These are phyloP conservation scores for Yarrowia sp. DNA, from an alignment of 805 yeast species.

Conservation along the genomic window DNA sequence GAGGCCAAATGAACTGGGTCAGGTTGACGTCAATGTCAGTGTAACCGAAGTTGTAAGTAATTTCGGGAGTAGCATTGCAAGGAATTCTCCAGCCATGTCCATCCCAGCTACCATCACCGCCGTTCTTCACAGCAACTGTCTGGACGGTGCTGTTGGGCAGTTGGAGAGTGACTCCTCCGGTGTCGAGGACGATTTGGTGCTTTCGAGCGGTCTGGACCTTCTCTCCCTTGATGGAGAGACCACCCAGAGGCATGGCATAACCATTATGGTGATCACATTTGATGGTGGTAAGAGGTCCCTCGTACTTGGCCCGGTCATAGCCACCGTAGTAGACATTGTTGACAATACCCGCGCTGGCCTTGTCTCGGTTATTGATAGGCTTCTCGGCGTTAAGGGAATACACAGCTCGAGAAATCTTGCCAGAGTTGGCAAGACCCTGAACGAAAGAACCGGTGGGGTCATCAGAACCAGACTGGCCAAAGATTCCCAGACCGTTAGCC, in stretches of 20 bases:
- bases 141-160: background rate
- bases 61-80: background rate
- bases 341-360: background rate
- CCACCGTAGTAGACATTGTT: slow-evolving; percentile 14
- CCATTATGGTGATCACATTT: background rate
- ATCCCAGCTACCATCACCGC: background rate
- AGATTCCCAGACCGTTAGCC: background rate
- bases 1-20: background rate
- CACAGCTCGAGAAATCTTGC: slow-evolving; percentile 1
- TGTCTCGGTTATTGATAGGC: background rate
- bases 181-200: background rate
- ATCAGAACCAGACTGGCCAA: slow-evolving; percentile 1
- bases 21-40: background rate
- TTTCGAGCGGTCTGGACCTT: background rate
- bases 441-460: background rate
- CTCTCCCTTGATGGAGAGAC: slow-evolving; percentile 1
- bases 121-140: background rate
- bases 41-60: slow-evolving; percentile 5
- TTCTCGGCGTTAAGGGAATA: slow-evolving; percentile 2
- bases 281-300: slow-evolving; percentile 5
- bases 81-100: background rate
- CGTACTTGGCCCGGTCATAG: slow-evolving; percentile 7
- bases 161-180: background rate
- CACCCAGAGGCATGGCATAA: slow-evolving; percentile 16
- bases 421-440: background rate